Percentiles rank a stretch among this genome's conserved stretches.
Conservation (phyloP, 2,329 filamentous ascomycete species). For the Neopestalotiopsis clavispora region DNA sequence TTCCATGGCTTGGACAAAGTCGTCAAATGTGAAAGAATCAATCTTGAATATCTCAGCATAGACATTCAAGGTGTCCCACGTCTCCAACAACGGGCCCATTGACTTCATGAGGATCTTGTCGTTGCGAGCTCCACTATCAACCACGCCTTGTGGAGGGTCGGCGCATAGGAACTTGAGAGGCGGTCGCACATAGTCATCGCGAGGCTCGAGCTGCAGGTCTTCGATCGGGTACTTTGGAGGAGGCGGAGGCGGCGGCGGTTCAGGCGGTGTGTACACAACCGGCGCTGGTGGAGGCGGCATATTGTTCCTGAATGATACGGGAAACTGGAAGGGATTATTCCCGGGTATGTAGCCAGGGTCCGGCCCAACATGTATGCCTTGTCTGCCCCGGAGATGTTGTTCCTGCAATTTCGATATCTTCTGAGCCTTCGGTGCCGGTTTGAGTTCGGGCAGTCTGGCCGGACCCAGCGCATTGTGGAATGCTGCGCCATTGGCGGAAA, state of each 20-base stretch:
- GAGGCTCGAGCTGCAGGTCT: conserved; percentile 80
- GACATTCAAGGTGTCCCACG: conserved; percentile 98
- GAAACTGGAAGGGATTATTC: conserved; percentile 53
- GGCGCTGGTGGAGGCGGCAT: conserved; percentile 51
- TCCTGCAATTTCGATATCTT: conserved; percentile 62
- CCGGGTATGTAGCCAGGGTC: conserved; percentile 46
- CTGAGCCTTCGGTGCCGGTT: conserved; percentile 73
- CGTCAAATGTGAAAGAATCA: conserved; percentile 97
- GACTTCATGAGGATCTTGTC: conserved; percentile 79
- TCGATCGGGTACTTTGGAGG: conserved; percentile 95
- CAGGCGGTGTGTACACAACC: conserved; percentile 44
- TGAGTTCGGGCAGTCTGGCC: conserved; percentile 71
- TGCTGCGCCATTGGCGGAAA: conserved; percentile 30
- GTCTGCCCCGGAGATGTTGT: conserved; percentile 42
- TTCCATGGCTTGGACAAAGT: conserved; percentile 87
- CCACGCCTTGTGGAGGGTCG: conserved; percentile 59
- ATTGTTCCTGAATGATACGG: conserved; percentile 47
- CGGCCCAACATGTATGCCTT: conserved; percentile 39
- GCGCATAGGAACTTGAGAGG: conserved; percentile 77
- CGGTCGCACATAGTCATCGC: conserved; percentile 71
- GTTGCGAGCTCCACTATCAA: conserved; percentile 50
- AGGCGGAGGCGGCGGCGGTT: conserved; percentile 70
- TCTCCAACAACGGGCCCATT: conserved; percentile 84
- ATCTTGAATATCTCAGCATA: conserved; percentile 93
- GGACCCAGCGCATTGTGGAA: conserved; percentile 47